Evolutionary conservation across 768 basidiomycete genomes (phyloP).

Genomic region (Leccinum boreale): DNA sequence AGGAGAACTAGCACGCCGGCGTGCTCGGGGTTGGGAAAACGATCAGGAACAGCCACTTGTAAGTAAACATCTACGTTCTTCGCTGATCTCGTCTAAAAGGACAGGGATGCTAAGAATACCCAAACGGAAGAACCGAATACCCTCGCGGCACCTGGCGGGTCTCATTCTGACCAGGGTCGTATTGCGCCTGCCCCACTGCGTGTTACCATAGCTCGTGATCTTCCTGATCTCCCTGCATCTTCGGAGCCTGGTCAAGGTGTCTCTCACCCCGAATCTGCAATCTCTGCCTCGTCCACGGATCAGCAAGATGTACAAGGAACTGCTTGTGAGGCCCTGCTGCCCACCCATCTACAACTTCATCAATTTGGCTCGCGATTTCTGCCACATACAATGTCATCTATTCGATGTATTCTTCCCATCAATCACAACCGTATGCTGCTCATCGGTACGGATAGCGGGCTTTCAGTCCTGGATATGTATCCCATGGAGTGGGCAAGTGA

Average conservation of each 20-base stretch:
- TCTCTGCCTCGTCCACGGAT: slow-evolving; percentile 22
- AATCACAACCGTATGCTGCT: slow-evolving; percentile 63
- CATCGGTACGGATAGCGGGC: slow-evolving; percentile 75
- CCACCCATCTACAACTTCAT: slow-evolving; percentile 65
- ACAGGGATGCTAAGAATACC: slow-evolving; percentile 10
- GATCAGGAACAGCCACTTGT: slow-evolving; percentile 25
- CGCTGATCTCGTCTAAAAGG: slow-evolving; percentile 7
- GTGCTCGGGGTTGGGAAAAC: slow-evolving; percentile 70
- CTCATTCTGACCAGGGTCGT: slow-evolving; percentile 11
- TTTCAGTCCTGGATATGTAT: slow-evolving; percentile 81
- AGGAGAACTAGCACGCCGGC: slow-evolving; percentile 53
- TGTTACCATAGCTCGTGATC: slow-evolving; percentile 42
- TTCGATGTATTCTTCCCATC: slow-evolving; percentile 72
- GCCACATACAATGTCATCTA: slow-evolving; percentile 72
- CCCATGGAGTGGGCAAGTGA: slow-evolving; percentile 60
- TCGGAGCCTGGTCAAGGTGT: slow-evolving; percentile 3
- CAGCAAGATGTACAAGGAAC: slow-evolving; percentile 34
- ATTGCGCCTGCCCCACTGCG: slow-evolving; percentile 30
- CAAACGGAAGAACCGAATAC: slow-evolving; percentile 8
- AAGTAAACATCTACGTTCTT: not conserved
- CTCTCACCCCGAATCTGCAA: slow-evolving; percentile 5
- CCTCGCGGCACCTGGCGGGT: slow-evolving; percentile 1
- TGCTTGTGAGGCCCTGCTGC: slow-evolving; percentile 51
- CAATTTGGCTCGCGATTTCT: slow-evolving; percentile 85
- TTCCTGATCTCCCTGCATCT: slow-evolving; percentile 25